These are phyloP conservation scores for Dendrocalamus sinicus DNA, from an alignment of 176 grass and related monocot species.

Conservation along the genomic window DNA sequence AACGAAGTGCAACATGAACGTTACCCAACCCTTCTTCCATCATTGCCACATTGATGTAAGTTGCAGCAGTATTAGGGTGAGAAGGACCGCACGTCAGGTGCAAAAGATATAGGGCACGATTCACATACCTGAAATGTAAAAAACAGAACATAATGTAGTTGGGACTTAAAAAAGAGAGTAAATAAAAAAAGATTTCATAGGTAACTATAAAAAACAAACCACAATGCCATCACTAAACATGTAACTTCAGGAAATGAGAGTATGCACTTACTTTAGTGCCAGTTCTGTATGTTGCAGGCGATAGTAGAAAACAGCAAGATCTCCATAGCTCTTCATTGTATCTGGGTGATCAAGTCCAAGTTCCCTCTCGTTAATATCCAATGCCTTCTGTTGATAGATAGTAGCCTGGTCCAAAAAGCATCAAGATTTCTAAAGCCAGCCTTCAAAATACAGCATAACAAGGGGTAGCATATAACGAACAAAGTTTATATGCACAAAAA, in stretches of 20 bases:
- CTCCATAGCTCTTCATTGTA: conserved; percentile 99
- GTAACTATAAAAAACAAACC: conserved; percentile 32
- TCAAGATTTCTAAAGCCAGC: conserved; percentile 34
- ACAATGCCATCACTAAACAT: not conserved
- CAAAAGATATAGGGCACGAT: conserved; percentile 92
- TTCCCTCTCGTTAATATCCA: conserved; percentile 99
- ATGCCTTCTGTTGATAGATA: conserved; percentile 97
- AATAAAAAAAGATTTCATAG: conserved; percentile 15
- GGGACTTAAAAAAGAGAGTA: conserved; percentile 20
- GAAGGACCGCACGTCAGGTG: conserved; percentile 94
- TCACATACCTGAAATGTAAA: conserved; percentile 78
- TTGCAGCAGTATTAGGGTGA: conserved; percentile 98
- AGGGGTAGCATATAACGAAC: not conserved
- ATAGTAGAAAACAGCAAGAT: conserved; percentile 99
- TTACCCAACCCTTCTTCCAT: conserved; percentile 99
- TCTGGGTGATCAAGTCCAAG: conserved; percentile 99
- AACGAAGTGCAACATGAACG: conserved; percentile 94
- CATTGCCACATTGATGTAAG: conserved; percentile 99
- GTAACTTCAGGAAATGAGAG: conserved; percentile 33
- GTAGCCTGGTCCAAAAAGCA: conserved; percentile 74
- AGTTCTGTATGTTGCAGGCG: conserved; percentile 98
- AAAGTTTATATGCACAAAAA: conserved; percentile 3
- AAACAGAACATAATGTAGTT: conserved; percentile 32
- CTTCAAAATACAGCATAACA: conserved; percentile 32
- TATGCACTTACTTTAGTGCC: conserved; percentile 77